Percentiles rank a stretch among this genome's conserved stretches.
Conservation (phyloP, 345 rosid species). For the Linum lewisii region DNA sequence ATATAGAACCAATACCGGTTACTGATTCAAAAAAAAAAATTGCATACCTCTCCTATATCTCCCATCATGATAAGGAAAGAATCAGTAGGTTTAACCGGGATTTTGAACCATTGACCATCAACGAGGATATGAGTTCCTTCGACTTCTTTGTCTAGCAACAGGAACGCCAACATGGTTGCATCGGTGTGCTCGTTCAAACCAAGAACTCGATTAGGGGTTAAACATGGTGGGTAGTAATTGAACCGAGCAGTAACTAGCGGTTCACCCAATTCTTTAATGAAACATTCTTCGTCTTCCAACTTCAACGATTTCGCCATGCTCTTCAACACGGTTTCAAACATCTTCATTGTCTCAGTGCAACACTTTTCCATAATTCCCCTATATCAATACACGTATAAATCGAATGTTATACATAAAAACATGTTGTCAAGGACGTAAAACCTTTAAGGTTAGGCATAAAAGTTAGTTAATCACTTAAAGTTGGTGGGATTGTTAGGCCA, state of each 20-base stretch:
- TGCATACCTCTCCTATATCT: conserved; percentile 48
- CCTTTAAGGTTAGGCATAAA: neutral
- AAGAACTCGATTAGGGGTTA: conserved; percentile 18
- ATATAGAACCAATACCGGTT: too few relatives aligned
- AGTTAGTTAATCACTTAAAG: neutral
- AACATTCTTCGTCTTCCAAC: conserved; percentile 16
- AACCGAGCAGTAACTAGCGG: conserved; percentile 11
- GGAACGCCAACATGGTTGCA: conserved; percentile 24
- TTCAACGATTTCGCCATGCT: conserved; percentile 23
- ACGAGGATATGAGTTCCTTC: conserved; percentile 42
- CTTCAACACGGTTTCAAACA: conserved; percentile 6
- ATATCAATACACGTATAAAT: too few relatives aligned
- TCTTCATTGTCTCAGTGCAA: neutral
- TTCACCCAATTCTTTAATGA: conserved; percentile 15
- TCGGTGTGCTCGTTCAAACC: conserved; percentile 21
- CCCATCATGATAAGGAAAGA: conserved; percentile 46
- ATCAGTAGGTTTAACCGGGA: conserved; percentile 35
- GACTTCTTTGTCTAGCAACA: conserved; percentile 42
- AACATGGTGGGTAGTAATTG: conserved; percentile 15
- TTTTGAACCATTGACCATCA: conserved; percentile 41
- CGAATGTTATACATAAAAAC: too few relatives aligned
- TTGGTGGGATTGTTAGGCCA: neutral
- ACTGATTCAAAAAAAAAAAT: too few relatives aligned
- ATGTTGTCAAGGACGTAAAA: neutral
- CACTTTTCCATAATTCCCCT: conserved; percentile 19